These are phyloP conservation scores for Clonostachys rhizophaga DNA, from an alignment of 2,329 filamentous ascomycete genomes.

Conservation along the genomic window DNA sequence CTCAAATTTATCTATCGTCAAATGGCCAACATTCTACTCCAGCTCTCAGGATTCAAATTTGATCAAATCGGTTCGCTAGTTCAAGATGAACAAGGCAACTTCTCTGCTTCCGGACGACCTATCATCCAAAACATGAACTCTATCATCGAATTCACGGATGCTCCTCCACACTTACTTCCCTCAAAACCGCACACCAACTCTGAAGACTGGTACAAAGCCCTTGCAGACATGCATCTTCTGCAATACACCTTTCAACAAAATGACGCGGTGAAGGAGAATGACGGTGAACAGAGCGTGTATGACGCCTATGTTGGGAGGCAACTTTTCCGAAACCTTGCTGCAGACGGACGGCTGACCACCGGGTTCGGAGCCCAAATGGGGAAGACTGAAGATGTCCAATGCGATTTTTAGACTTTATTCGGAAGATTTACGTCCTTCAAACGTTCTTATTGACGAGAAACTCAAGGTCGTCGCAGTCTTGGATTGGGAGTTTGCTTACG, in stretches of 20 bases:
- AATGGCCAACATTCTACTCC: slow-evolving; percentile 33
- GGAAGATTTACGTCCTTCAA: slow-evolving; percentile 21
- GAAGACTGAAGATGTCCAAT: neutral
- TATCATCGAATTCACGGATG: slow-evolving; percentile 13
- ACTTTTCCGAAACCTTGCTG: slow-evolving; percentile 20
- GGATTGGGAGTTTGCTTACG: slow-evolving; percentile 32
- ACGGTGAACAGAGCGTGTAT: slow-evolving; percentile 16
- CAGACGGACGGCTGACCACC: slow-evolving; percentile 4
- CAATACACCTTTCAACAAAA: slow-evolving; percentile 31
- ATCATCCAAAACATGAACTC: slow-evolving; percentile 34
- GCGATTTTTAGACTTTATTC: slow-evolving; percentile 11
- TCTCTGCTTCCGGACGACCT: slow-evolving; percentile 21
- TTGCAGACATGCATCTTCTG: slow-evolving; percentile 27
- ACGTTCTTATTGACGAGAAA: slow-evolving; percentile 21
- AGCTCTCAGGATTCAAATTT: slow-evolving; percentile 26
- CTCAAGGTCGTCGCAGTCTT: slow-evolving; percentile 23
- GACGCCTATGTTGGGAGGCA: slow-evolving; percentile 24
- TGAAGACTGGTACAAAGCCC: slow-evolving; percentile 20
- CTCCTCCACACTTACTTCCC: slow-evolving; percentile 13
- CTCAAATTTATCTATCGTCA: slow-evolving; percentile 28
- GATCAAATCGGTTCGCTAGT: slow-evolving; percentile 28
- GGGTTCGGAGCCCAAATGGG: neutral
- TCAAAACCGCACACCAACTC: slow-evolving; percentile 16
- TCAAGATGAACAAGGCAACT: slow-evolving; percentile 13
- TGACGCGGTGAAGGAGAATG: slow-evolving; percentile 16